A percentile compares a stretch with the other conserved stretches of the same genome.
Conservation (phyloP, 2,329 filamentous ascomycete genomes). For the Fusarium hainanense region DNA sequence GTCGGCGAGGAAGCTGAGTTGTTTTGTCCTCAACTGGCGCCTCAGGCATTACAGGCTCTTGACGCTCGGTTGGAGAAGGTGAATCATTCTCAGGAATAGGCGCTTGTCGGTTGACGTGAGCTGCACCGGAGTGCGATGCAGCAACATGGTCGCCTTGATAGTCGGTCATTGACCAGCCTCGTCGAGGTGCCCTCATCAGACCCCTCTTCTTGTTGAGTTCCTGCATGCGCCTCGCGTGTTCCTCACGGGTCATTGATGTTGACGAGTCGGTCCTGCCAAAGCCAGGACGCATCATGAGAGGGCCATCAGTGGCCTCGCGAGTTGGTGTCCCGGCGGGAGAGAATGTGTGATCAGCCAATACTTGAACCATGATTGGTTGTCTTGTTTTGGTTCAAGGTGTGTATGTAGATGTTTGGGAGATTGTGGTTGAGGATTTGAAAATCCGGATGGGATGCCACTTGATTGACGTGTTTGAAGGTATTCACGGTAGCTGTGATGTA, state of each 20-base stretch:
- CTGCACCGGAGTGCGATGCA: slow-evolving; percentile 36
- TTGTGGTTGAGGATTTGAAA: background rate
- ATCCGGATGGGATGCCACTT: background rate
- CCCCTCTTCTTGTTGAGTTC: slow-evolving; percentile 54
- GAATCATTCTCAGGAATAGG: slow-evolving; percentile 52
- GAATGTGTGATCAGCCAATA: slow-evolving; percentile 46
- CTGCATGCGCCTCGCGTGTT: slow-evolving; percentile 53
- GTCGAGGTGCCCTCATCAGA: slow-evolving; percentile 54
- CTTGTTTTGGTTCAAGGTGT: background rate
- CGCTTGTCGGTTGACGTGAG: slow-evolving; percentile 45
- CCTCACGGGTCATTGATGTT: slow-evolving; percentile 53
- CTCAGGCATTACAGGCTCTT: slow-evolving; percentile 31
- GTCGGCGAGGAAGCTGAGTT: slow-evolving; percentile 45
- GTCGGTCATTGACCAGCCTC: slow-evolving; percentile 61
- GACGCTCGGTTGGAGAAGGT: slow-evolving; percentile 14
- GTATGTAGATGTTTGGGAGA: slow-evolving; percentile 7
- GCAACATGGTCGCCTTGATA: slow-evolving; percentile 51
- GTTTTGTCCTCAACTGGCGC: slow-evolving; percentile 33
- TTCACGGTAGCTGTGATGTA: slow-evolving; percentile 5
- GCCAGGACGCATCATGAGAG: slow-evolving; percentile 37
- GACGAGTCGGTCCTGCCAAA: slow-evolving; percentile 42
- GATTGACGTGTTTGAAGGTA: slow-evolving; percentile 13
- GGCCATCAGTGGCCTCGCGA: slow-evolving; percentile 41
- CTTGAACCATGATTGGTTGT: slow-evolving; percentile 48
- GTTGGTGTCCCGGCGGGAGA: slow-evolving; percentile 42